These are phyloP conservation scores for Trichophyton rubrum DNA, from an alignment of 2,329 filamentous ascomycete species.

Conservation along the genomic window DNA sequence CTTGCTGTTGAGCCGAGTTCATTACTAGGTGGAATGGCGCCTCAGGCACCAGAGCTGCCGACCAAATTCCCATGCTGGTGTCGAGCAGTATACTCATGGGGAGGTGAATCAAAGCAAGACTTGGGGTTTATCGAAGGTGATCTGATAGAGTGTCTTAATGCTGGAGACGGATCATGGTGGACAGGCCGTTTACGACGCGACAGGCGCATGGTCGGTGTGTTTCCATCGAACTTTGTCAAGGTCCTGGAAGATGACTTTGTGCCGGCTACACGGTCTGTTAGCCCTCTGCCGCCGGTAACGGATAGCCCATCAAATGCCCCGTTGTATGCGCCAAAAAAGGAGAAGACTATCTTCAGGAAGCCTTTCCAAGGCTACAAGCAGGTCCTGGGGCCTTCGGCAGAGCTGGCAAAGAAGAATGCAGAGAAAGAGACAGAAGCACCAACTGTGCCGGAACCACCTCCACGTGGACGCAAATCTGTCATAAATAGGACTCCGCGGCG, in stretches of 20 bases:
- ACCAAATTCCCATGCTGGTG: slow-evolving; percentile 83
- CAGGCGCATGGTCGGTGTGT: slow-evolving; percentile 77
- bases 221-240: slow-evolving; percentile 95
- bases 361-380: slow-evolving; percentile 52
- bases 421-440: slow-evolving; percentile 10
- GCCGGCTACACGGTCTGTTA: slow-evolving; percentile 44
- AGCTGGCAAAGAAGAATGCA: slow-evolving; percentile 26
- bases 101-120: slow-evolving; percentile 88
- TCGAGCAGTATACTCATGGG: slow-evolving; percentile 83
- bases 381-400: slow-evolving; percentile 30
- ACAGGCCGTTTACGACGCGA: slow-evolving; percentile 84
- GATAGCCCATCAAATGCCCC: slow-evolving; percentile 23
- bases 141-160: slow-evolving; percentile 94
- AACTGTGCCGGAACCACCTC: not conserved
- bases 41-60: slow-evolving; percentile 45
- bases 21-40: slow-evolving; percentile 29
- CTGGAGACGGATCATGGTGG: slow-evolving; percentile 97
- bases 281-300: slow-evolving; percentile 38
- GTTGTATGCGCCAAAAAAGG: slow-evolving; percentile 44
- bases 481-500: slow-evolving; percentile 1
- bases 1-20: not conserved
- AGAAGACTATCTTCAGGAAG: slow-evolving; percentile 49
- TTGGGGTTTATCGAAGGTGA: slow-evolving; percentile 96
- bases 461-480: not conserved
- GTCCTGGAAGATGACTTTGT: slow-evolving; percentile 75